Percentiles rank a stretch among this genome's conserved stretches.
These are phyloP conservation scores for Astragalus membranaceus DNA, from an alignment of 306 rosid species.

Conservation along the genomic window DNA sequence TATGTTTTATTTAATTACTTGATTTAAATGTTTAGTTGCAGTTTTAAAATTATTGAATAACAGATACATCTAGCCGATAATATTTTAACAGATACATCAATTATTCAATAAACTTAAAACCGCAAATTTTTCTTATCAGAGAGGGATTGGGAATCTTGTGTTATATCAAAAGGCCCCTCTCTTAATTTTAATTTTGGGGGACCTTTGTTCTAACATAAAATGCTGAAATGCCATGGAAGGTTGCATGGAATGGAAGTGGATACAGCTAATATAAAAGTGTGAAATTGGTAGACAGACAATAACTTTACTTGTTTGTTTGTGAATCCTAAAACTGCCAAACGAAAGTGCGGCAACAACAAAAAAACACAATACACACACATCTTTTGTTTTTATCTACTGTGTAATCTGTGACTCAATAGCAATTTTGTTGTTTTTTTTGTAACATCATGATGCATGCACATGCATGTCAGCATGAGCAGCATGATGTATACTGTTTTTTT, in stretches of 20 bases:
- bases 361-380: constrained; percentile 14
- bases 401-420: constrained; percentile 43
- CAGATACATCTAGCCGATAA: too few relatives aligned
- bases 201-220: constrained; percentile 16
- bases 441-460: constrained; percentile 23
- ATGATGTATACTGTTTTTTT: constrained; percentile 22
- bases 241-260: constrained; percentile 47
- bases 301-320: constrained; percentile 25
- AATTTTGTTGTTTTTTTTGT: not conserved
- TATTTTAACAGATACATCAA: too few relatives aligned
- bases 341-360: constrained; percentile 29
- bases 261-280: constrained; percentile 37
- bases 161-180: not conserved
- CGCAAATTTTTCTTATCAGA: too few relatives aligned
- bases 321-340: constrained; percentile 46
- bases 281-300: constrained; percentile 33
- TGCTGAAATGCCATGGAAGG: constrained; percentile 27
- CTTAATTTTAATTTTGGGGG: not conserved
- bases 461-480: constrained; percentile 26
- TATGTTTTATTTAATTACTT: not conserved
- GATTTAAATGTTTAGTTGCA: not conserved
- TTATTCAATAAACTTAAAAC: too few relatives aligned
- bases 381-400: constrained; percentile 32
- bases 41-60: too few relatives aligned
- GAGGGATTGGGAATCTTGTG: not conserved